A percentile compares a stretch with the other conserved stretches of the same genome.
Conservation (phyloP, 202 grass and related monocot species). For the Brachypodium distachyon region DNA sequence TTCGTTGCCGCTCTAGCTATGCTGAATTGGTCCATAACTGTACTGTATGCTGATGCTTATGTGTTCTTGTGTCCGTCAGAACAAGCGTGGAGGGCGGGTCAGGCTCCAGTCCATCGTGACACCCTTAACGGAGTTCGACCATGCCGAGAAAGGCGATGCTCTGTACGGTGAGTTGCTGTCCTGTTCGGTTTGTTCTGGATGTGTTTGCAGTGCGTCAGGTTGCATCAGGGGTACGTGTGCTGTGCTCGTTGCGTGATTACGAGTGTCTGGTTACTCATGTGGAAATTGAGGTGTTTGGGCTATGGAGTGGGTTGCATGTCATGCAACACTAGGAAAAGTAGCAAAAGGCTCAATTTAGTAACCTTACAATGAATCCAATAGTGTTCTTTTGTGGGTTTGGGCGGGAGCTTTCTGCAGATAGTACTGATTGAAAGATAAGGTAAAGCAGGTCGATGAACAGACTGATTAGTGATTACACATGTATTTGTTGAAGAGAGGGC, state of each 20-base stretch:
- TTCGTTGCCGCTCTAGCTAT: not conserved
- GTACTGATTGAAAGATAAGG: not conserved
- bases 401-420: not conserved
- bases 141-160: slow-evolving; percentile 92
- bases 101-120: slow-evolving; percentile 73
- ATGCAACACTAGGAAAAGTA: not conserved
- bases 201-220: not conserved
- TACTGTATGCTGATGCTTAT: not conserved
- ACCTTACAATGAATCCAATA: not conserved
- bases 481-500: not conserved
- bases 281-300: not conserved
- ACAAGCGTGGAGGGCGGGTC: slow-evolving; percentile 81
- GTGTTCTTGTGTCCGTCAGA: slow-evolving; percentile 21
- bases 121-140: slow-evolving; percentile 70
- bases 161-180: slow-evolving; percentile 53
- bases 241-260: not conserved
- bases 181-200: not conserved
- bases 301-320: not conserved
- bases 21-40: not conserved
- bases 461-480: not conserved
- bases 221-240: not conserved
- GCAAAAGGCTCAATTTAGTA: not conserved
- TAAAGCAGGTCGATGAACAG: not conserved
- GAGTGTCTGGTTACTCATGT: not conserved
- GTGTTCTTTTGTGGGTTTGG: not conserved